Percentiles rank a stretch among this genome's conserved stretches.
These are phyloP conservation scores for Eragrostis tef DNA, from an alignment of 202 grass and related monocot species.

Conservation along the genomic window DNA sequence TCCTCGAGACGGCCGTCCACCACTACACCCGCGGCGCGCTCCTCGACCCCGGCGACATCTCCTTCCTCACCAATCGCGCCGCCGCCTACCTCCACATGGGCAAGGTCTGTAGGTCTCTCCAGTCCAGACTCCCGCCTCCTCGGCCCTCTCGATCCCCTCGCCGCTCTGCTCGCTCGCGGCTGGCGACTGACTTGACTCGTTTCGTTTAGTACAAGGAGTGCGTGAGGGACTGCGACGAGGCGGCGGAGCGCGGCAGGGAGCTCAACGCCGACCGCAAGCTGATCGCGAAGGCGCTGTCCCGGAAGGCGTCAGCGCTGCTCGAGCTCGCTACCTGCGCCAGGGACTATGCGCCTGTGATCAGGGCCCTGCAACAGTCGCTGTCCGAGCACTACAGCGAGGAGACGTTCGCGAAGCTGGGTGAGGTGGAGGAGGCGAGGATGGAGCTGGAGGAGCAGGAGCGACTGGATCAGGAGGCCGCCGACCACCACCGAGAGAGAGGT, in stretches of 20 bases:
- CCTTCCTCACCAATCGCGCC: conserved; percentile 67
- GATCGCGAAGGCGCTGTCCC: conserved; percentile 55
- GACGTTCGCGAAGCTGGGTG: conserved; percentile 47
- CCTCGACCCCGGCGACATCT: conserved; percentile 56
- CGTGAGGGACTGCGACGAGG: conserved; percentile 64
- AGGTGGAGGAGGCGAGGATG: conserved; percentile 49
- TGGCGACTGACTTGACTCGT: background rate
- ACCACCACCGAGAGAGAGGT: conserved; percentile 64
- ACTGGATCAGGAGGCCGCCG: conserved; percentile 53
- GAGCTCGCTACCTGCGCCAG: conserved; percentile 50
- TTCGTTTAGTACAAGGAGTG: conserved; percentile 56
- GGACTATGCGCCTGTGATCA: conserved; percentile 53
- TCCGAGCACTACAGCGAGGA: conserved; percentile 56
- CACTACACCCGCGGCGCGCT: conserved; percentile 60
- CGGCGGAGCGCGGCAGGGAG: conserved; percentile 53
- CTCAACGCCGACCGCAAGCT: conserved; percentile 52
- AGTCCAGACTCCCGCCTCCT: too few species aligned
- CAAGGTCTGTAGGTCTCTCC: conserved; percentile 53
- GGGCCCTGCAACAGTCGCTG: conserved; percentile 56
- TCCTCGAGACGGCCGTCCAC: conserved; percentile 59
- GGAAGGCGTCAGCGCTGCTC: conserved; percentile 59
- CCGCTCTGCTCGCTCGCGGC: background rate
- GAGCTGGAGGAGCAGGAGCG: conserved; percentile 56
- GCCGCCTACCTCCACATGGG: conserved; percentile 58
- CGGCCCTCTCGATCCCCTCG: background rate